These are phyloP conservation scores for Cladochytrium replicatum DNA, from an alignment of 192 early-diverging fungal genomes.

Conservation along the genomic window DNA sequence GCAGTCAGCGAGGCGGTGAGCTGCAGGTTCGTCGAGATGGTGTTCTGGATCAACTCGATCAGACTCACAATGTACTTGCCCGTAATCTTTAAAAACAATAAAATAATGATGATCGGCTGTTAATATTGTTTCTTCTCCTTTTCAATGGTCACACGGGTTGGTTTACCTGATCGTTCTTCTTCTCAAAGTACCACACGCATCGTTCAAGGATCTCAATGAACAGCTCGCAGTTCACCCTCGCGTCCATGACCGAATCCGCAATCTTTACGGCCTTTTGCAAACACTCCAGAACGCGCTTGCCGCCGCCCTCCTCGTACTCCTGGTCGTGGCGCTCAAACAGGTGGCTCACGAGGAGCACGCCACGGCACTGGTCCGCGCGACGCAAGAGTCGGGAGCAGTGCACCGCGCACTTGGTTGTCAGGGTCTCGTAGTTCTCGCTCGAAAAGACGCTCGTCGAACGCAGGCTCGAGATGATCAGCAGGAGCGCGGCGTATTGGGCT, in stretches of 20 bases:
- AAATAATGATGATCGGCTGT: no score
- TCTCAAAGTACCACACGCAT: constrained; percentile 93
- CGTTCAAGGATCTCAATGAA: constrained; percentile 96
- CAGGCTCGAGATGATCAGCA: constrained; percentile 76
- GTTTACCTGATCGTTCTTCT: constrained; percentile 74
- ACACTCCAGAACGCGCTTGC: constrained; percentile 79
- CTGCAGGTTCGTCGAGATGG: constrained; percentile 42
- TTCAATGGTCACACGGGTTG: no score
- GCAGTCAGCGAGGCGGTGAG: neutral
- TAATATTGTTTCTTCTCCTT: no score
- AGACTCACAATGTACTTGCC: constrained; percentile 88
- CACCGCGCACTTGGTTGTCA: constrained; percentile 84
- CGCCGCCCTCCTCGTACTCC: constrained; percentile 20
- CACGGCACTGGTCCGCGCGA: constrained; percentile 89
- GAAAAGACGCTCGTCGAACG: constrained; percentile 73
- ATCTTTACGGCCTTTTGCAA: constrained; percentile 91
- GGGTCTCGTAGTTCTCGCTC: constrained; percentile 88
- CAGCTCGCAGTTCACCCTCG: constrained; percentile 75
- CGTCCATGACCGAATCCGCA: constrained; percentile 91
- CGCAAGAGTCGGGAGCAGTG: constrained; percentile 86
- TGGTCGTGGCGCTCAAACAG: constrained; percentile 51
- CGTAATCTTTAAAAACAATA: constrained; percentile 50
- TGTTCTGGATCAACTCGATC: constrained; percentile 78
- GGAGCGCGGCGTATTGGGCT: constrained; percentile 83
- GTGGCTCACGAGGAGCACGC: constrained; percentile 71